A percentile compares a stretch with the other conserved stretches of the same genome.
These are phyloP conservation scores for Leptographium radiaticola DNA, from an alignment of 2,329 filamentous ascomycete species.

Conservation along the genomic window DNA sequence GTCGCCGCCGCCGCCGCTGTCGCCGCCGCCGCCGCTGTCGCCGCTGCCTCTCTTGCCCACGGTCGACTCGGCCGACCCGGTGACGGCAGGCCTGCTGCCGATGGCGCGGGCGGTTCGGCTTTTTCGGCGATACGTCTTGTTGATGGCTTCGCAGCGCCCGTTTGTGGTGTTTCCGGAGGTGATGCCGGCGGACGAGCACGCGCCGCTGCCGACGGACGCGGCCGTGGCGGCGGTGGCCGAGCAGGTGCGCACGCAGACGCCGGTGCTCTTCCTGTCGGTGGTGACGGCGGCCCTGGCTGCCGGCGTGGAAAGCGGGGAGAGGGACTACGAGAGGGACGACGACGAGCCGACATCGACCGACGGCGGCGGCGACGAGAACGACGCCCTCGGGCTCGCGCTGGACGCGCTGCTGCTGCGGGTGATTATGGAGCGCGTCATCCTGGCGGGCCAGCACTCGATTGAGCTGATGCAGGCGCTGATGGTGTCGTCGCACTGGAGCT, in stretches of 20 bases:
- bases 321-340: not conserved
- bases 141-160: slow-evolving; percentile 9
- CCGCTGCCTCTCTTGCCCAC: not conserved
- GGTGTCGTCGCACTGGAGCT: slow-evolving; percentile 9
- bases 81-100: slow-evolving; percentile 5
- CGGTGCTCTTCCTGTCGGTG: slow-evolving; percentile 7
- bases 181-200: not conserved
- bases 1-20: too few relatives aligned
- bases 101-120: slow-evolving; percentile 4
- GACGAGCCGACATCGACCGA: not conserved
- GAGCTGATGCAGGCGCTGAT: slow-evolving; percentile 10
- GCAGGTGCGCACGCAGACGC: slow-evolving; percentile 1
- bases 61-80: slow-evolving; percentile 1
- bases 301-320: not conserved
- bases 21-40: not conserved
- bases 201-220: not conserved
- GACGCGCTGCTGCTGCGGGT: slow-evolving; percentile 3
- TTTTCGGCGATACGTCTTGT: slow-evolving; percentile 4
- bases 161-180: slow-evolving; percentile 8
- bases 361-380: not conserved
- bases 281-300: slow-evolving; percentile 4
- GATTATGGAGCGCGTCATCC: slow-evolving; percentile 6
- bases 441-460: slow-evolving; percentile 4
- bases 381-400: not conserved
- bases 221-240: slow-evolving; percentile 1